Conservation (phyloP, 2,329 filamentous ascomycete genomes). For the Onygenales sp. region DNA sequence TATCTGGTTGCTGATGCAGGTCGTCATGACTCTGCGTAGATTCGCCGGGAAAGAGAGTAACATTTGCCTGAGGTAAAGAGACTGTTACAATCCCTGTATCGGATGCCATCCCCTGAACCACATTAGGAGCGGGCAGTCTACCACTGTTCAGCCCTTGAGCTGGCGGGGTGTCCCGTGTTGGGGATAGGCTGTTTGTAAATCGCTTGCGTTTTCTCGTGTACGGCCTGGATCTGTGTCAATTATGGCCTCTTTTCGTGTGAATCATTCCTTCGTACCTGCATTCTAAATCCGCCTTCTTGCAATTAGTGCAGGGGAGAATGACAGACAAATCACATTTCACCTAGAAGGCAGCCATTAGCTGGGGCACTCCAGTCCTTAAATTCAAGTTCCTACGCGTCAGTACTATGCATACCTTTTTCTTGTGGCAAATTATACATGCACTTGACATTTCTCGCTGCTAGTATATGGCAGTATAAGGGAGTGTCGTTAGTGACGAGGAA, state of each 20-base stretch:
- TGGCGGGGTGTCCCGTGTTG: slow-evolving; percentile 17
- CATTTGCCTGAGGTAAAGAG: too few species aligned
- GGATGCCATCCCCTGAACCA: not conserved
- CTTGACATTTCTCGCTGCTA: not conserved
- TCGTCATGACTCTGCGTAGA: slow-evolving; percentile 7
- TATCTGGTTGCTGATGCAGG: slow-evolving; percentile 10
- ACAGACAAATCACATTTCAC: not conserved
- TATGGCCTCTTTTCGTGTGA: slow-evolving; percentile 10
- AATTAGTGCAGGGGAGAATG: not conserved
- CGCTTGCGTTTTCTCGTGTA: slow-evolving; percentile 22
- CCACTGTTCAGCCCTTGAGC: slow-evolving; percentile 3
- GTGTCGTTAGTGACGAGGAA: too few species aligned
- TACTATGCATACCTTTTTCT: slow-evolving; percentile 28
- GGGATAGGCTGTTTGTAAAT: slow-evolving; percentile 27
- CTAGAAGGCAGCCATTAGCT: not conserved
- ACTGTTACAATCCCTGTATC: not conserved
- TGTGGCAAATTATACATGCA: slow-evolving; percentile 35
- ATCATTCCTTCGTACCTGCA: not conserved
- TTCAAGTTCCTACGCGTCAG: slow-evolving; percentile 4
- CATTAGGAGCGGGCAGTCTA: not conserved
- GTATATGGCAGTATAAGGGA: too few species aligned
- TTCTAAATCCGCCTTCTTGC: not conserved
- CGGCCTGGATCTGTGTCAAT: slow-evolving; percentile 17
- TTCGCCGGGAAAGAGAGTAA: not conserved
- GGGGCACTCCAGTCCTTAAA: slow-evolving; percentile 11